Evolutionary conservation across 169 alveolate genomes (phyloP).

Genomic region (Toxoplasma gondii): DNA sequence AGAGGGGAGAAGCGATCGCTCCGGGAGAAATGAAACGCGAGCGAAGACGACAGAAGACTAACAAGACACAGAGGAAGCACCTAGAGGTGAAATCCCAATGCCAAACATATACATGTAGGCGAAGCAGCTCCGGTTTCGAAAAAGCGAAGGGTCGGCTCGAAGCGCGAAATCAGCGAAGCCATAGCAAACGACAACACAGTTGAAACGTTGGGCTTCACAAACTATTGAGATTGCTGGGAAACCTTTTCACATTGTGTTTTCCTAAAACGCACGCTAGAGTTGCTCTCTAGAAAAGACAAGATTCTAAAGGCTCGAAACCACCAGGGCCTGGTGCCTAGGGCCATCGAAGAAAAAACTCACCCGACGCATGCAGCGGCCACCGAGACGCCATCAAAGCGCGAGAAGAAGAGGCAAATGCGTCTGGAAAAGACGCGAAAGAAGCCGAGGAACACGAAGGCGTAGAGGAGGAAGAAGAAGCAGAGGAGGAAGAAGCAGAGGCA

Average conservation of each 20-base stretch:
- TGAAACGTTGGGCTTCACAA: too few species aligned
- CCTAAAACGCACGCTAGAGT: too few species aligned
- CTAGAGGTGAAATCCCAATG: too few species aligned
- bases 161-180: too few species aligned
- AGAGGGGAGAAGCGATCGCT: neutral
- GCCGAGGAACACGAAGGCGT: neutral
- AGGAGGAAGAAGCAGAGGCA: neutral
- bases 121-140: too few species aligned
- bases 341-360: neutral
- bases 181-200: too few species aligned
- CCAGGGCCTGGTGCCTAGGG: too few species aligned
- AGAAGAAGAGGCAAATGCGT: neutral
- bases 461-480: neutral
- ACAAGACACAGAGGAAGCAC: neutral
- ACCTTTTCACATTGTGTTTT: too few species aligned
- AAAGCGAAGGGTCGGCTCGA: too few species aligned
- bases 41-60: neutral
- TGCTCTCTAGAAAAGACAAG: too few species aligned
- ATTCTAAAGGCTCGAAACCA: too few species aligned
- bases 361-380: slow-evolving; percentile 6
- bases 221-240: too few species aligned
- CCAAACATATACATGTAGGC: neutral
- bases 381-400: slow-evolving; percentile 23
- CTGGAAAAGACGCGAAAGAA: neutral
- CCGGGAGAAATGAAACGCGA: neutral